Percentiles rank a stretch among this genome's conserved stretches.
These are phyloP conservation scores for Zygosaccharomyces sapae DNA, from an alignment of 1,139 yeast species.

Conservation along the genomic window DNA sequence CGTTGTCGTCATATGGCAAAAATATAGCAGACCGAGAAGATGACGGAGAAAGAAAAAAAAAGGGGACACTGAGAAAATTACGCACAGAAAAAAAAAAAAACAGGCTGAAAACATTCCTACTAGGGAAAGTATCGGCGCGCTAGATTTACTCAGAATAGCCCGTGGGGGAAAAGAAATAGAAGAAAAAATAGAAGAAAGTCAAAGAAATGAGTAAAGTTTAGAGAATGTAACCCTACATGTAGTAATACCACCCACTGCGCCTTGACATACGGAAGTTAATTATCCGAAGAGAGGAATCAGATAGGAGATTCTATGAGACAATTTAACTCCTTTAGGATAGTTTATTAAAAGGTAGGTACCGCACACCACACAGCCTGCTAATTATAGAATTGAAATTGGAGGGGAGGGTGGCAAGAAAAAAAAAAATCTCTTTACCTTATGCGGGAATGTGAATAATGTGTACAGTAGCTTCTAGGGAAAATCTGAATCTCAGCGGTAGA, in stretches of 20 bases:
- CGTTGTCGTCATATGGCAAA: background rate
- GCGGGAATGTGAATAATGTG: conserved; percentile 1
- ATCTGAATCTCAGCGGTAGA: conserved; percentile 2
- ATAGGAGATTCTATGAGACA: conserved; percentile 1
- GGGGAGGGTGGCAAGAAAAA: background rate
- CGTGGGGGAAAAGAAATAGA: background rate
- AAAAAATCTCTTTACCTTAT: conserved; percentile 2
- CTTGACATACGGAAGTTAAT: background rate
- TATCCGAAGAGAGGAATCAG: conserved; percentile 4
- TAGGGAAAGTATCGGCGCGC: background rate
- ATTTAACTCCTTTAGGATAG: conserved; percentile 3
- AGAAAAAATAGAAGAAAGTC: background rate
- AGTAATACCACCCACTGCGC: conserved; percentile 2
- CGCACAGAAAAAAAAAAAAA: background rate
- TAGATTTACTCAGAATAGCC: background rate
- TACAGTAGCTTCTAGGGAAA: conserved; percentile 4
- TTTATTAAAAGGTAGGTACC: background rate
- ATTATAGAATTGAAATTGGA: conserved; percentile 5
- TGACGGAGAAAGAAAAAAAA: background rate
- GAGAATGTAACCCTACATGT: background rate
- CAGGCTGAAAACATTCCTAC: background rate
- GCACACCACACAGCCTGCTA: conserved; percentile 5
- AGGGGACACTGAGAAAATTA: background rate
- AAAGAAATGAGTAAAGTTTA: background rate
- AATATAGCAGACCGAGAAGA: background rate